A percentile compares a stretch with the other conserved stretches of the same genome.
Conservation (phyloP, 2,329 filamentous ascomycete genomes). For the Colletotrichum trifolii region DNA sequence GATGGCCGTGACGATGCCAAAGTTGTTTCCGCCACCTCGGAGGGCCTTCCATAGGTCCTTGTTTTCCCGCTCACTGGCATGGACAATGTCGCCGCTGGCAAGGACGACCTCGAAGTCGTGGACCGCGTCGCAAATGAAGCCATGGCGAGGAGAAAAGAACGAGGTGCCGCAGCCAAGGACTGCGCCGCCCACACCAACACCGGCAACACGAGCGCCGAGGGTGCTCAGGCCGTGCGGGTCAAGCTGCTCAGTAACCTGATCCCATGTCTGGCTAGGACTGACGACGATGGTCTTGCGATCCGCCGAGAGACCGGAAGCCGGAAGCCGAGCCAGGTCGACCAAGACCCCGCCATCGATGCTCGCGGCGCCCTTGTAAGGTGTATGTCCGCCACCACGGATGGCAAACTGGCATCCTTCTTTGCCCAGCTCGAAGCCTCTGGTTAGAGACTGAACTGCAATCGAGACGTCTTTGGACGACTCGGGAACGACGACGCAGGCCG, state of each 20-base stretch:
- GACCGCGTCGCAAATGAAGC: slow-evolving; percentile 22
- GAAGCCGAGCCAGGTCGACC: slow-evolving; percentile 16
- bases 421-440: neutral
- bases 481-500: slow-evolving; percentile 32
- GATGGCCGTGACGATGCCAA: slow-evolving; percentile 48
- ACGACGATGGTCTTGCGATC: slow-evolving; percentile 47
- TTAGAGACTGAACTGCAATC: neutral
- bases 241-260: slow-evolving; percentile 50
- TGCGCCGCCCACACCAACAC: slow-evolving; percentile 53
- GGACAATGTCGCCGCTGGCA: slow-evolving; percentile 52
- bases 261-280: slow-evolving; percentile 53
- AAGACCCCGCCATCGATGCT: slow-evolving; percentile 32
- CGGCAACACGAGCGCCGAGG: slow-evolving; percentile 51
- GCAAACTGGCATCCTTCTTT: slow-evolving; percentile 13
- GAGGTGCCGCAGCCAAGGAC: slow-evolving; percentile 25
- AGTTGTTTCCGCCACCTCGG: slow-evolving; percentile 58
- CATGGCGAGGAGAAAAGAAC: slow-evolving; percentile 23
- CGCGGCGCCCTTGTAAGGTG: slow-evolving; percentile 23
- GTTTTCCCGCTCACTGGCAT: slow-evolving; percentile 48
- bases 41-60: slow-evolving; percentile 56
- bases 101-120: slow-evolving; percentile 45
- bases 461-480: slow-evolving; percentile 32
- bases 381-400: slow-evolving; percentile 33
- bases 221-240: slow-evolving; percentile 47
- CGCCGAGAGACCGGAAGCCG: slow-evolving; percentile 36